These are phyloP conservation scores for Corylus heterophylla DNA, from an alignment of 306 rosid genomes.

Conservation along the genomic window DNA sequence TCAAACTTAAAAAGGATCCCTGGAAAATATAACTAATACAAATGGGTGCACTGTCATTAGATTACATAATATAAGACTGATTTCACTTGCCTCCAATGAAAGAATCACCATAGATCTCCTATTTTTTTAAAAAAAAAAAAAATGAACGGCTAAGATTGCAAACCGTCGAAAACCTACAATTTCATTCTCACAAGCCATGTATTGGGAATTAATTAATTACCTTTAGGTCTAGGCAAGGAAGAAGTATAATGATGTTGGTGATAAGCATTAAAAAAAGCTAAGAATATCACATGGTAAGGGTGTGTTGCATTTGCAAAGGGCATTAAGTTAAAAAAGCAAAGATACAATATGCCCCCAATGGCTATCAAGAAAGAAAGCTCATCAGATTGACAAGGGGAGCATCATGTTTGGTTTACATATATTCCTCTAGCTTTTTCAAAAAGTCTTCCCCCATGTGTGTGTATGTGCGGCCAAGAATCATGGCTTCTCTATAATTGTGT, in stretches of 20 bases:
- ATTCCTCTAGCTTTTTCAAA: constrained; percentile 27
- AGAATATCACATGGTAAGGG: constrained; percentile 38
- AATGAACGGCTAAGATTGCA: neutral
- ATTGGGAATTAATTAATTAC: constrained; percentile 20
- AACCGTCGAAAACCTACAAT: neutral
- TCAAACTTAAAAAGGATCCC: constrained; percentile 12
- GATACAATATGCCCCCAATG: constrained; percentile 10
- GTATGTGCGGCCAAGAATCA: constrained; percentile 55
- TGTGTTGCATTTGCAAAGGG: constrained; percentile 21
- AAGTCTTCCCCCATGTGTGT: constrained; percentile 36
- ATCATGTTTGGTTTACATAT: constrained; percentile 34
- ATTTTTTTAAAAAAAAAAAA: too few species aligned
- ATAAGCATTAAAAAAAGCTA: constrained; percentile 36
- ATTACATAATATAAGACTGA: constrained; percentile 33
- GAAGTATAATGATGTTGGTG: constrained; percentile 41
- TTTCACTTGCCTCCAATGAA: too few species aligned
- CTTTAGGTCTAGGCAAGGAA: constrained; percentile 26
- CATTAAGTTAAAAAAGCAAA: neutral
- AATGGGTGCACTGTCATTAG: constrained; percentile 37
- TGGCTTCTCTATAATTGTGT: constrained; percentile 48
- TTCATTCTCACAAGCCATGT: constrained; percentile 28
- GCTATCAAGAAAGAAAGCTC: constrained; percentile 29
- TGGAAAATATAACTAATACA: constrained; percentile 1
- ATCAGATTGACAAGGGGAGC: constrained; percentile 33
- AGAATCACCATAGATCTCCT: too few species aligned